Percentiles rank a stretch among this genome's conserved stretches.
Conservation (phyloP, 192 early-diverging fungal genomes). For the Coemansia sp. region DNA sequence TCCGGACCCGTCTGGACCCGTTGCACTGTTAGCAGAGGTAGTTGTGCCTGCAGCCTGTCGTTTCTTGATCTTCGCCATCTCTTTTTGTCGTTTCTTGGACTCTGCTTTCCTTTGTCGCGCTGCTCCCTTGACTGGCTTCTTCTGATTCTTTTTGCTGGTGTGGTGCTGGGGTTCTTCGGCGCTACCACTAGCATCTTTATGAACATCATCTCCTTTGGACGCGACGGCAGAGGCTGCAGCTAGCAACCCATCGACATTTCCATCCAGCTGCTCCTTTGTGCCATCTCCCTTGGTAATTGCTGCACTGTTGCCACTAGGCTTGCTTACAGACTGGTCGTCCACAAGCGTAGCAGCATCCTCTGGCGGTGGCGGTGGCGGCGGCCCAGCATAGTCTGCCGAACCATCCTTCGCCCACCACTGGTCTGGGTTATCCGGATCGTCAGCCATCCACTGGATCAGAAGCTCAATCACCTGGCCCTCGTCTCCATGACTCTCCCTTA, state of each 20-base stretch:
- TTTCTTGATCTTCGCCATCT: slow-evolving; percentile 38
- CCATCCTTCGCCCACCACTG: slow-evolving; percentile 36
- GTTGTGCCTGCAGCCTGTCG: slow-evolving; percentile 10
- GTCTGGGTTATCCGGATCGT: slow-evolving; percentile 9
- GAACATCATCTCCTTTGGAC: too few species aligned
- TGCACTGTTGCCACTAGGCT: neutral
- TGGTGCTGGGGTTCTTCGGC: neutral
- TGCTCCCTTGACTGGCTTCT: slow-evolving; percentile 18
- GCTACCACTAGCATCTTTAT: neutral
- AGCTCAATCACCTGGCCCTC: slow-evolving; percentile 59
- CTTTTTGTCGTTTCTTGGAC: slow-evolving; percentile 44
- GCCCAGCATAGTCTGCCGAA: slow-evolving; percentile 29
- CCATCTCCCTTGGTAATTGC: neutral
- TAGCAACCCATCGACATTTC: neutral
- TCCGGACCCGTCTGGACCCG: neutral
- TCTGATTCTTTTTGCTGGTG: neutral
- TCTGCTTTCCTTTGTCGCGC: slow-evolving; percentile 31
- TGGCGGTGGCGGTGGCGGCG: neutral
- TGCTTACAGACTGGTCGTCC: neutral
- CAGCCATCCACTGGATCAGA: slow-evolving; percentile 50
- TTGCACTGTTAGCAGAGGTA: neutral
- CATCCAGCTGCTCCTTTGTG: neutral
- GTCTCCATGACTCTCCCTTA: slow-evolving; percentile 53
- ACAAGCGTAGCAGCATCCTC: neutral
- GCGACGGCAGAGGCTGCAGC: neutral